These are phyloP conservation scores for Pharnaceum exiguum DNA, from an alignment of 148 eudicot species.

Conservation along the genomic window DNA sequence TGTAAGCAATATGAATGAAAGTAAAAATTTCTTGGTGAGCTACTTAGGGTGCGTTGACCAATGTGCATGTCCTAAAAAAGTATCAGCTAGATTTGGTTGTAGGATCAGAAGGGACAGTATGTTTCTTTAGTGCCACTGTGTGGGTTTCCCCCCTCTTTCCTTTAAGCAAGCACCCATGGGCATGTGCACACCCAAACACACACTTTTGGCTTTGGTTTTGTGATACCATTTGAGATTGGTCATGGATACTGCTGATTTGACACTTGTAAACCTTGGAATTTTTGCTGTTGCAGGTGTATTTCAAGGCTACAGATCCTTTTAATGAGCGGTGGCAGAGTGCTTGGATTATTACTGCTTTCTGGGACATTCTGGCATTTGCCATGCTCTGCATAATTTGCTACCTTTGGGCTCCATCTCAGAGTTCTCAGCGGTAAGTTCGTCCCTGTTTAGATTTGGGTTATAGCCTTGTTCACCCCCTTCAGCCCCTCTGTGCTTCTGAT, in stretches of 20 bases:
- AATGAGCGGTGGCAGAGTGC: conserved; percentile 97
- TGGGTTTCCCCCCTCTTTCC: too few relatives aligned
- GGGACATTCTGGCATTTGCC: conserved; percentile 80
- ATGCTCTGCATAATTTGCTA: conserved; percentile 82
- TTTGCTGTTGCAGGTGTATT: conserved; percentile 62
- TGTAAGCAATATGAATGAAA: too few relatives aligned
- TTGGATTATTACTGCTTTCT: conserved; percentile 94
- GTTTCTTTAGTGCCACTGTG: too few relatives aligned
- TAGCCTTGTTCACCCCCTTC: neutral
- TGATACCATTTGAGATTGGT: neutral
- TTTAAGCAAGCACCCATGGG: too few relatives aligned
- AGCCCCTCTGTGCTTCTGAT: neutral
- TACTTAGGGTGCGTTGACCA: too few relatives aligned
- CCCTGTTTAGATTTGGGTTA: neutral
- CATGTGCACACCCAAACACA: too few relatives aligned
- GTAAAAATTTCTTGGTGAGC: too few relatives aligned
- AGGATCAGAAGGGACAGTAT: neutral
- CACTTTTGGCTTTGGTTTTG: neutral
- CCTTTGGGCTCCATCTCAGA: conserved; percentile 98
- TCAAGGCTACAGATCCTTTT: conserved; percentile 96
- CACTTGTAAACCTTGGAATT: neutral
- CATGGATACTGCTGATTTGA: conserved; percentile 3
- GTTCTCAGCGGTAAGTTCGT: conserved; percentile 66
- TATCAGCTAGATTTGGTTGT: neutral
- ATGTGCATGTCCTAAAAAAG: too few relatives aligned